Evolutionary conservation across 345 rosid species (phyloP), one percentile per base, ranked within the genome.

Genomic region (Raphanus sativus): DNA sequence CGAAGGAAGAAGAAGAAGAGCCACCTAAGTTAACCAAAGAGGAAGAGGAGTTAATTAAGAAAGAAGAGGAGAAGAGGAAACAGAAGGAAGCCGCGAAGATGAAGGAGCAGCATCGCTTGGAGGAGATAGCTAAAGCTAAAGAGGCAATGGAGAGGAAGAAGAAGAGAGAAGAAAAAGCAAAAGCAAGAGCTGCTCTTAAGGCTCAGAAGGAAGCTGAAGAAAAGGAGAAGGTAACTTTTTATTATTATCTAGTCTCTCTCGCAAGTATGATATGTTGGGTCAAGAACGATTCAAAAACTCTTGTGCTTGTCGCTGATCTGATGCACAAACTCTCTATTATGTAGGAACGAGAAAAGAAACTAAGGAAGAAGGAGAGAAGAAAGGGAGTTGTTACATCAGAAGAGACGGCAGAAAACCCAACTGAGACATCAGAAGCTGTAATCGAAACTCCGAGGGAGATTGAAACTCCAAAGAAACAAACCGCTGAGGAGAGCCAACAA

Each of bases 341-440:
- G 71, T 84, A 94, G 98, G 97, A 89, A 80, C 89, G 83, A 81
- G 98, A 91, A 83, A 91, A 87, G 87, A 90, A 70, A 80, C 84
- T 81, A 24, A 92, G 85, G 83, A 92, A 92, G 87, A 92, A 90
- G 87, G 93, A 86, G 70, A 89, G 81, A 67, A 79, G 76, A 80
- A 87, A 76, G 78, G 77, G 79, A 26, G 54, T 72, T 1, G 62
- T 38, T 33, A 80, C 70, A 3, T 59, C 70, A 36, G 84, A 54
- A 34, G 83, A 83, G 21, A 17, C 81, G 0, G 29, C 68, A 1
- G 71, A 62, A 62, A 87, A 78, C 82, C 62, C 82, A 6, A 72
- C 62, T 6, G 32, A 56, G 33, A 75, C 67, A 26, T 2, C 80
- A 0, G 87, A 90, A 77, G 64, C 80, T 25, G 75, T 71, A 8